These are phyloP conservation scores for Rhypophila decipiens DNA, from an alignment of 495 filamentous ascomycete genomes.

Conservation along the genomic window DNA sequence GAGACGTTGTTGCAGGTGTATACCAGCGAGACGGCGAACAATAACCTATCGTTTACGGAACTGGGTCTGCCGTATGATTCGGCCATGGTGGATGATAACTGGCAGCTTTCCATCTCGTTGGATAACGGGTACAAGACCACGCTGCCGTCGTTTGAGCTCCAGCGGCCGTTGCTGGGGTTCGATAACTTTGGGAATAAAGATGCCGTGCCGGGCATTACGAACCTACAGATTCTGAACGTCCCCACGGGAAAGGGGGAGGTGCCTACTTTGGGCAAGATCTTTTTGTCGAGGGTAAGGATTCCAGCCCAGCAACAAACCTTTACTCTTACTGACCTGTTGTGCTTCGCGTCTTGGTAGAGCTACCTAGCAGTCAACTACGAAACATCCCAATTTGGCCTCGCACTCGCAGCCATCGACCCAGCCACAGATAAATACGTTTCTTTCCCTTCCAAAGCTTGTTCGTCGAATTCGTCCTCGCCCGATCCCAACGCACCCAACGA, in stretches of 20 bases:
- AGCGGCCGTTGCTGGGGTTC: constrained; percentile 3
- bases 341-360: too few species aligned
- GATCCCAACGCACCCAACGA: background rate
- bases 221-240: constrained; percentile 5
- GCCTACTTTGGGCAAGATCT: constrained; percentile 8
- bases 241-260: constrained; percentile 5
- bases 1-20: constrained; percentile 2
- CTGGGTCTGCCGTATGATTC: constrained; percentile 4
- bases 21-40: background rate
- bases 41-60: constrained; percentile 8
- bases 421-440: background rate
- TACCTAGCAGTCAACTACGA: constrained; percentile 5
- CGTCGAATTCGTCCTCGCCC: background rate
- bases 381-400: background rate
- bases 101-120: constrained; percentile 4
- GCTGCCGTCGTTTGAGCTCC: constrained; percentile 4
- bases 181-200: constrained; percentile 1
- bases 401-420: background rate
- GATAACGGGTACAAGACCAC: constrained; percentile 8
- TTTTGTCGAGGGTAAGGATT: constrained; percentile 10
- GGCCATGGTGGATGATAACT: background rate
- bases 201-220: constrained; percentile 3
- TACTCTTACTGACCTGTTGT: too few species aligned
- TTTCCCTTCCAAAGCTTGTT: background rate
- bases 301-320: too few species aligned